Evolutionary conservation across 2,329 filamentous ascomycete species (phyloP).

Genomic region (Hypomyces perniciosus): DNA sequence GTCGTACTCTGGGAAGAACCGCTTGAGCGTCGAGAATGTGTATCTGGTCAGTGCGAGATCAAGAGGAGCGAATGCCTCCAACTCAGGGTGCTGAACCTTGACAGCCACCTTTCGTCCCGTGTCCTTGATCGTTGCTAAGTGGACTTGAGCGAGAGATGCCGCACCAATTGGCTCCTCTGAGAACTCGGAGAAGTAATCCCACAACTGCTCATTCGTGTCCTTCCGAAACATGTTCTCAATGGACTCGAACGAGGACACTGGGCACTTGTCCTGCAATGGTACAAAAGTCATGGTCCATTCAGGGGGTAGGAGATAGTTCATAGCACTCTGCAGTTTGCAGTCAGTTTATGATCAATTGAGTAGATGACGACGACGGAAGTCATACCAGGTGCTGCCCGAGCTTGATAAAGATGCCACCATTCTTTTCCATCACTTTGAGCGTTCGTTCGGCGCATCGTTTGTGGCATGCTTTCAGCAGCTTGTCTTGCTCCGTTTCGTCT

Average conservation of each 20-base stretch:
- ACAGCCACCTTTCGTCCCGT: slow-evolving; percentile 85
- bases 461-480: slow-evolving; percentile 75
- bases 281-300: slow-evolving; percentile 97
- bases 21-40: slow-evolving; percentile 83
- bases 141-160: slow-evolving; percentile 90
- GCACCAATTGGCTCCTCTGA: slow-evolving; percentile 76
- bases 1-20: slow-evolving; percentile 96
- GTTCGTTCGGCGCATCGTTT: slow-evolving; percentile 88
- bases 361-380: background rate
- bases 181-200: slow-evolving; percentile 83
- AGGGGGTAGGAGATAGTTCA: slow-evolving; percentile 85
- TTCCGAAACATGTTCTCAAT: slow-evolving; percentile 79
- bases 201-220: slow-evolving; percentile 74
- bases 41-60: slow-evolving; percentile 83
- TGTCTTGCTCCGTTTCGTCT: slow-evolving; percentile 58
- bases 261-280: slow-evolving; percentile 91
- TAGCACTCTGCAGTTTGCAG: slow-evolving; percentile 58
- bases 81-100: slow-evolving; percentile 87
- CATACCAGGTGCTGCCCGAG: slow-evolving; percentile 82
- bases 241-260: slow-evolving; percentile 81
- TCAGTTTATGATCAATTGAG: background rate
- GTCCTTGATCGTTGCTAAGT: slow-evolving; percentile 76
- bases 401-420: slow-evolving; percentile 98
- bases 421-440: slow-evolving; percentile 81
- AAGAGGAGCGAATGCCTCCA: slow-evolving; percentile 85